These are phyloP conservation scores for Xylariaceae sp. DNA, from an alignment of 2,329 filamentous ascomycete genomes.

Conservation along the genomic window DNA sequence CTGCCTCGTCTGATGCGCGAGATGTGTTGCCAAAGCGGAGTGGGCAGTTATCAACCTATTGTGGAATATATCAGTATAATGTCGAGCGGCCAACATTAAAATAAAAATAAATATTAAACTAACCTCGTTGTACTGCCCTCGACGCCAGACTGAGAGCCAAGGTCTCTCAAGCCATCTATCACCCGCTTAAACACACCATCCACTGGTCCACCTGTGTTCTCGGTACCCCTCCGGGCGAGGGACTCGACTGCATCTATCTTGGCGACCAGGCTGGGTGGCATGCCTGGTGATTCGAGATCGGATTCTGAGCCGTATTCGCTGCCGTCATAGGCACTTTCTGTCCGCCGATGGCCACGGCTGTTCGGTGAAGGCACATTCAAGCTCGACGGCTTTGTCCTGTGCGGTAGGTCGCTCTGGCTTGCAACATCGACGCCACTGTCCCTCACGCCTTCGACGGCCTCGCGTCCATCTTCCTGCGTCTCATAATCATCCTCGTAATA, in stretches of 20 bases:
- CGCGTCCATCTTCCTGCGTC: conserved; percentile 31
- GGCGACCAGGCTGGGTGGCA: conserved; percentile 69
- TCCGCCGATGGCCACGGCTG: conserved; percentile 57
- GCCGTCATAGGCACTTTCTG: conserved; percentile 70
- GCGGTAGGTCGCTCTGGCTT: conserved; percentile 41
- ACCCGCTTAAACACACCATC: conserved; percentile 74
- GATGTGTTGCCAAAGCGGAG: conserved; percentile 75
- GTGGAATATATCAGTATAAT: conserved; percentile 13
- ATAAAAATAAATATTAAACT: conserved; percentile 30
- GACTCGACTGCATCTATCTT: conserved; percentile 77
- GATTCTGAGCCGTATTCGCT: conserved; percentile 78
- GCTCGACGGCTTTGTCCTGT: conserved; percentile 47
- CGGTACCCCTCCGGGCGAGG: conserved; percentile 69
- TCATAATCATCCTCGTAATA: conserved; percentile 52
- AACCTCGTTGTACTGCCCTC: conserved; percentile 76
- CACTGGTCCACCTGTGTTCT: conserved; percentile 67
- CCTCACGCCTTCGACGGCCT: conserved; percentile 42
- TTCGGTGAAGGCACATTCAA: conserved; percentile 53
- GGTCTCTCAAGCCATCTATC: conserved; percentile 71
- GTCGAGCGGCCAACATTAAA: conserved; percentile 2
- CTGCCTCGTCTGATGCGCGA: conserved; percentile 76
- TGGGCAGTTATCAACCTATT: conserved; percentile 76
- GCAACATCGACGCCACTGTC: conserved; percentile 54
- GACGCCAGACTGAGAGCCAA: conserved; percentile 75
- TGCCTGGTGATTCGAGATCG: conserved; percentile 72